Conservation (phyloP, 2,329 filamentous ascomycete species). For the Parafenestella ontariensis region DNA sequence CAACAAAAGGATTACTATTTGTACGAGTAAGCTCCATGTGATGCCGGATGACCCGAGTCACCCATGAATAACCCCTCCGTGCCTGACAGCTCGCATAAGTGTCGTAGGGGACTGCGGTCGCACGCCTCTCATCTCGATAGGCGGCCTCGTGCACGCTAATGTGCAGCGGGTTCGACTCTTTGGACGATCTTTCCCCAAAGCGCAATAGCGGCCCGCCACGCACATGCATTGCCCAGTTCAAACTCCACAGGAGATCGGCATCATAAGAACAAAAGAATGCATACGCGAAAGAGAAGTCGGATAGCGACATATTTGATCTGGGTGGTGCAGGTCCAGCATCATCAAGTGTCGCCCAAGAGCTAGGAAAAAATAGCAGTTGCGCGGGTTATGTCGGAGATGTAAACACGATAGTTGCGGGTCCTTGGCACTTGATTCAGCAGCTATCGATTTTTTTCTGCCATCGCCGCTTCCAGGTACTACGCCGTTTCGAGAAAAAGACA, state of each 20-base stretch:
- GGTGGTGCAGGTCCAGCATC: not conserved
- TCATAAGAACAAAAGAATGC: not conserved
- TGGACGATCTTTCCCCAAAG: conserved; percentile 8
- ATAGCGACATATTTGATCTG: not conserved
- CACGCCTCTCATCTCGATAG: conserved; percentile 1
- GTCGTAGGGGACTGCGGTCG: not conserved
- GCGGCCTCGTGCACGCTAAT: not conserved
- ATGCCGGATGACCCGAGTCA: conserved; percentile 9
- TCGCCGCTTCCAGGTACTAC: not conserved
- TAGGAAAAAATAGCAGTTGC: not conserved
- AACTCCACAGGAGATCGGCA: not conserved
- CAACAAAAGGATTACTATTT: conserved; percentile 1
- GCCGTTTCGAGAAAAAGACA: not conserved
- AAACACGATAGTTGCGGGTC: not conserved
- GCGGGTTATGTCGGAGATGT: not conserved
- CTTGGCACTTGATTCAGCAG: not conserved
- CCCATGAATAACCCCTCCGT: conserved; percentile 5
- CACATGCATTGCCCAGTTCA: conserved; percentile 11
- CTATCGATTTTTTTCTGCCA: not conserved
- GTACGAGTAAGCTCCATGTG: conserved; percentile 4
- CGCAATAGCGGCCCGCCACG: conserved; percentile 1
- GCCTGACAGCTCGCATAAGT: conserved; percentile 2
- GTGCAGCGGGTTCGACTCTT: not conserved
- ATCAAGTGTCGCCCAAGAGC: not conserved
- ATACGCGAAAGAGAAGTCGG: not conserved